Evolutionary conservation across 1,284 basidiomycete species (phyloP).

Genomic region (Malassezia dermatis): DNA sequence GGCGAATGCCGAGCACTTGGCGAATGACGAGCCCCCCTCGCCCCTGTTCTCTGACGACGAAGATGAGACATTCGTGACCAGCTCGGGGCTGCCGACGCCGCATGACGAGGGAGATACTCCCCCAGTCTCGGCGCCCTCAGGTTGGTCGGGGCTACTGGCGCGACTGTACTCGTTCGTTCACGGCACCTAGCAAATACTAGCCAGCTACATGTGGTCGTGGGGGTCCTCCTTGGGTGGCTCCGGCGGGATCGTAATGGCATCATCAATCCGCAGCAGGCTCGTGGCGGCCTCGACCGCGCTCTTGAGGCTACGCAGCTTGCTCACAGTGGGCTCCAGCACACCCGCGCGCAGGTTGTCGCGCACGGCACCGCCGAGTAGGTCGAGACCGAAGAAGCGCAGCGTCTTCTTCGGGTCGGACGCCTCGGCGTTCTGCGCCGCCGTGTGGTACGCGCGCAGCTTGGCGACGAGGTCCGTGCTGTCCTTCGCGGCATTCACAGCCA

Average conservation of each 20-base stretch:
- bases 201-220: constrained; percentile 42
- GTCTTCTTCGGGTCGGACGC: constrained; percentile 85
- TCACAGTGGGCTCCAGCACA: constrained; percentile 88
- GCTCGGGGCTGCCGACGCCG: background rate
- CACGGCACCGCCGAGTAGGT: constrained; percentile 85
- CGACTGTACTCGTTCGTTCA: background rate
- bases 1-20: background rate
- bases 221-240: constrained; percentile 43
- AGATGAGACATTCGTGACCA: background rate
- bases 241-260: constrained; percentile 51
- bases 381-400: constrained; percentile 87
- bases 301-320: constrained; percentile 93
- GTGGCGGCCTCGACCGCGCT: constrained; percentile 94
- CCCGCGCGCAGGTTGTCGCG: constrained; percentile 89
- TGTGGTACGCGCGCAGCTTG: constrained; percentile 88
- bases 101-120: background rate
- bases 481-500: constrained; percentile 95
- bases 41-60: constrained; percentile 16
- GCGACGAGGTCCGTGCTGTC: constrained; percentile 96
- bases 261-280: constrained; percentile 86
- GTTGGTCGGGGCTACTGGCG: background rate
- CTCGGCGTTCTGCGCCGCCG: constrained; percentile 78
- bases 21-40: constrained; percentile 5
- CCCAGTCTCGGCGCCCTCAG: background rate
- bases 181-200: background rate